phyloP scores from a whole-genome alignment of 331 rosid genomes.

The Acacia concinna region DNA sequence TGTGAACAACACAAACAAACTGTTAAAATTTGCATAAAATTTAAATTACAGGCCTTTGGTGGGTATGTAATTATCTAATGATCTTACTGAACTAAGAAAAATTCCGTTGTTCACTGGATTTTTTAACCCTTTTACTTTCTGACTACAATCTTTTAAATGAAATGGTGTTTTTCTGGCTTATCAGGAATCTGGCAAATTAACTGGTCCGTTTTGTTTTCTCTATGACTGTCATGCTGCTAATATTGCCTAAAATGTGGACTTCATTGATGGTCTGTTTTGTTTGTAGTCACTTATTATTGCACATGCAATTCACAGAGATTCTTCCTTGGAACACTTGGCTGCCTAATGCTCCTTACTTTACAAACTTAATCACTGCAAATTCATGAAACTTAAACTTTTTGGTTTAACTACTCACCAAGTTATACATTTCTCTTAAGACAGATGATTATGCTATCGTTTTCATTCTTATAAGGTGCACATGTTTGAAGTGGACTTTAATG shows the following conservation, averaged over 20 bases:
- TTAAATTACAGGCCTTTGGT: not conserved
- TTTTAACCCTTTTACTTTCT: not conserved
- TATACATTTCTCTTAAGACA: not conserved
- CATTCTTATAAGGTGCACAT: not conserved
- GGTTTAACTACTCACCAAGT: not conserved
- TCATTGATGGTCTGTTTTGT: not conserved
- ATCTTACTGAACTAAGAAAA: not conserved
- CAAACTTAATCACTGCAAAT: not conserved
- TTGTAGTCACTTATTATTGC: not conserved
- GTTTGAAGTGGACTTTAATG: not conserved
- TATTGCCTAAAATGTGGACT: constrained; percentile 3
- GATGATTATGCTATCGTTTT: not conserved
- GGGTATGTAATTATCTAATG: not conserved
- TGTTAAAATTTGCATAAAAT: not conserved
- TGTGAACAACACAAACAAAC: not conserved
- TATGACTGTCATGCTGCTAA: not conserved
- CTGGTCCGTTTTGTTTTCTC: not conserved
- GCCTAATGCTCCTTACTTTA: not conserved
- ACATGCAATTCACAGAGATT: constrained; percentile 10
- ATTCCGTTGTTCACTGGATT: not conserved
- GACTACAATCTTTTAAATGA: not conserved
- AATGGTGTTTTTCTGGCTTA: not conserved
- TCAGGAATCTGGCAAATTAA: not conserved
- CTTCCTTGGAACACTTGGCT: not conserved
- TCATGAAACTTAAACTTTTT: not conserved